Base-by-base conservation (phyloP, 2,329 filamentous ascomycete species). In the Penicillium brasilianum region DNA sequence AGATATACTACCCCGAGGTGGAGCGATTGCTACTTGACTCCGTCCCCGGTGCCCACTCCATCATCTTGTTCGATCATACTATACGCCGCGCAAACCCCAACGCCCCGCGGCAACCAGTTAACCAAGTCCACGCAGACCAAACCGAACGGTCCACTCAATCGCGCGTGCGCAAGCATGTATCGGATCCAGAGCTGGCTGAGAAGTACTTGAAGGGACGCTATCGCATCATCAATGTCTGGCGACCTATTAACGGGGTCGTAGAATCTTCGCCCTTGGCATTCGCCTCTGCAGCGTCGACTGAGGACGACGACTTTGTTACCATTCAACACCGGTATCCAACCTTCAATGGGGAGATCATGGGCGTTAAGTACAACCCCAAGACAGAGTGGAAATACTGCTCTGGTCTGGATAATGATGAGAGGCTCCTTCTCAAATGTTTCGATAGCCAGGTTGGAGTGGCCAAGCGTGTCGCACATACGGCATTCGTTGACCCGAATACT, bases 11-110 rank as follows among this genome's bases (percentile, higher is more conserved):
- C 70, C 70, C 72, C 20, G 87, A 90, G 67, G 83, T 90, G 1
- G 86, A 89, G 66, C 71, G 76, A 0, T 74, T 90, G 1, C 77
- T 90, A 2, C 80, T 81, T 13, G 74, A 80, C 30, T 83, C 84
- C 48, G 78, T 90, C 0, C 79, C 82, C 0, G 83, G 81, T 0
- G 78, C 88, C 55, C 84, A 84, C 57, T 86, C 86, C 62, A 82
- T 91, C 11, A 82, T 87, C 61, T 88, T 91, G 60, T 91, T 91
- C 71, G 89, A 91, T 74, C 89, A 91, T 73, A 91, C 89, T 0
- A 88, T 91, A 66, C 84, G 89, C 1, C 78, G 84, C 7, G 78
- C 83, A 20, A 74, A 80, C 1, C 83, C 84, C n/a, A 73, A 78
- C 1, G 79, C 87, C 0, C 81, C 87, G 0, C 82, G 89, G 6